Base-by-base conservation (phyloP, 2,329 filamentous ascomycete genomes). In the Penicillium sp. region DNA sequence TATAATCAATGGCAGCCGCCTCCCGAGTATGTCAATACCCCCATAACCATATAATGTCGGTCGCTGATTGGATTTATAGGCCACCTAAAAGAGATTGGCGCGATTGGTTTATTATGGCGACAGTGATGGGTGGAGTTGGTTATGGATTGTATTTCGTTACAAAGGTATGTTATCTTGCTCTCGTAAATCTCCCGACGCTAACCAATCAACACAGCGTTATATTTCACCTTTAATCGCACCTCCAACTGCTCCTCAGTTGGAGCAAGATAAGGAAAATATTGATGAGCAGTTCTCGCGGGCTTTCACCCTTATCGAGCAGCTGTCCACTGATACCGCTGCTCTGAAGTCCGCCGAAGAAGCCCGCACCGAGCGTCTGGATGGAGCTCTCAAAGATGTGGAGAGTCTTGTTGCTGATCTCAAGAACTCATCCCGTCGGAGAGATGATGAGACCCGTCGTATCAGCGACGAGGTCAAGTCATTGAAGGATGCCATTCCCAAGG, bases 71-170 rank as follows among this genome's bases (percentile, higher is more conserved):
- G 27, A 51, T 51, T 38, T 39, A 24, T 43, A 78, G 76, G 57
- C 76, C 86, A 2, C 92, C 92, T 3, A 87, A 86, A 70, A 83
- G 94, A 68, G 94, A 99, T 76, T 99, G 94, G 94, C 85, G 95
- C 58, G 94, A 99, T 71, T 97, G 92, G 90, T 99, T 99, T 76
- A 97, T 99, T 75, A 96, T 97, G 91, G 94, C 94, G 7, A 99
- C 94, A 0, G 90, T 97, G 11, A 88, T 95, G 59, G 89, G 92
- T 54, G 91, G 92, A 46, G 87, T 97, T 18, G 84, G 91, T 38
- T 97, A 97, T 68, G 93, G 92, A 0, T 76, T 96, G 21, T 99
- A 94, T 71, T 85, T 88, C 61, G 83, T 97, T 14, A 90, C 92
- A 57, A 95, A 95, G 84, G 89, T 91, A 57, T 38, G 42, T 27